Conservation (phyloP, 73 alveolate species). For the Paramecium caudatum region DNA sequence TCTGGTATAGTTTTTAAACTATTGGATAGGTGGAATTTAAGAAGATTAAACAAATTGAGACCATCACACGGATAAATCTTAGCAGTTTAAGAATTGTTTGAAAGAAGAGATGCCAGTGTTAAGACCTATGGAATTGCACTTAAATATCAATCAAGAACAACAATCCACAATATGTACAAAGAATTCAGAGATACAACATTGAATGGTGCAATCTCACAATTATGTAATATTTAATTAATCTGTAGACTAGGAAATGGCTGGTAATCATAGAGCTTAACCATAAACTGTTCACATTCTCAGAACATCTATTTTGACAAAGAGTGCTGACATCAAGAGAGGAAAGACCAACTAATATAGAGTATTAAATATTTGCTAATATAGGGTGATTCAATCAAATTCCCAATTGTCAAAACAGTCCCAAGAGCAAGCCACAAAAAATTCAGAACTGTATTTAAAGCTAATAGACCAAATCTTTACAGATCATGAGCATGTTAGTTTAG, state of each 20-base stretch:
- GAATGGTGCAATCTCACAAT: constrained; percentile 92
- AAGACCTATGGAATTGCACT: constrained; percentile 94
- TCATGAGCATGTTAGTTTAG: constrained; percentile 56
- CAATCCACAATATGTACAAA: constrained; percentile 94
- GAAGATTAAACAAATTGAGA: constrained; percentile 90
- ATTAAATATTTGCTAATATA: background rate
- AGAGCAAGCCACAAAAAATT: constrained; percentile 71
- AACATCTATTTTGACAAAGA: constrained; percentile 73
- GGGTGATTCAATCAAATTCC: constrained; percentile 78
- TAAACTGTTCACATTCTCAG: constrained; percentile 92
- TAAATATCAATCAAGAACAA: constrained; percentile 93
- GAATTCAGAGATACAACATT: constrained; percentile 93
- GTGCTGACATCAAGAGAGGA: constrained; percentile 43
- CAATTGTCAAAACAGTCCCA: constrained; percentile 76
- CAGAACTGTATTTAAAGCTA: constrained; percentile 76
- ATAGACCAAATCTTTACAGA: constrained; percentile 75
- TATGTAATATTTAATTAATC: constrained; percentile 74
- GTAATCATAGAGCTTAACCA: constrained; percentile 94
- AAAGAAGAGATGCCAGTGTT: constrained; percentile 84
- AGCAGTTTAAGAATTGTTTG: constrained; percentile 89
- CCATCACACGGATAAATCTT: constrained; percentile 91
- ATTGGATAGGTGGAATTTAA: constrained; percentile 78
- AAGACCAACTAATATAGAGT: constrained; percentile 47
- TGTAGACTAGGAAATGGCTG: constrained; percentile 91
- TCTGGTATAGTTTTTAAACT: constrained; percentile 87